Evolutionary conservation across 228 moss, liverwort and hornwort species (phyloP), one percentile per base, ranked within the genome.

Genomic region (Sphagnum magellanicum): DNA sequence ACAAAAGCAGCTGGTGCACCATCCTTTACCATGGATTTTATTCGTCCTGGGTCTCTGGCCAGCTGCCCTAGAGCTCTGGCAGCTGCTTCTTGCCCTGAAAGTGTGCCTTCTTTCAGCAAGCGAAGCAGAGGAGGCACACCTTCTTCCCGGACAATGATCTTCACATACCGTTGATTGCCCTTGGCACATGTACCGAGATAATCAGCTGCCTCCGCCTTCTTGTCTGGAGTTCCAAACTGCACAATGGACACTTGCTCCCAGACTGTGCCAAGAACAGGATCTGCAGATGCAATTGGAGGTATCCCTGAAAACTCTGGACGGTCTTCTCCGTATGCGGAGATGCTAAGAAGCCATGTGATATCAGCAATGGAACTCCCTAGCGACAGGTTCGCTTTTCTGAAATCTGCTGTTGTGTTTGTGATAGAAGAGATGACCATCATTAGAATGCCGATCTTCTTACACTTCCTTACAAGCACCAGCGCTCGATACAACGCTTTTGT

Each of bases 231-330:
- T 47, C 88, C 88, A 6, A 84, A 79, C 66, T 81, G 81, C 11
- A 88, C 81, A 13, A 77, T 66, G 6, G 88, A 85, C 70, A 89
- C 79, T 65, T 78, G 76, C 60, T 83, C 82, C 88, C 88, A 89
- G 66, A 89, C 82, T 61, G 67, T 50, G 11, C 75, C 82, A 16
- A 89, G 78, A 5, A 74, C 70, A 1, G 88, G 85, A 51, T 89
- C 88, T 6, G 57, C 79, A 16, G 79, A 67, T 16, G 80, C 85
- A 69, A 89, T 85, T 9, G 88, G 85, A 4, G 88, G 88, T 52
- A 85, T 50, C 4, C 88, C 88, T 53, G 74, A 77, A 9, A 70
- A 68, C 47, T 88, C 88, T 5, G 74, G 74, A 10, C 82, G 78
- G 60, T 85, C 88, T 3, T 83, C 85, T 5, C 88, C 88, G 8